phyloP scores from a whole-genome alignment of 1,139 yeast species.

The Schwanniomyces etchellsii region DNA sequence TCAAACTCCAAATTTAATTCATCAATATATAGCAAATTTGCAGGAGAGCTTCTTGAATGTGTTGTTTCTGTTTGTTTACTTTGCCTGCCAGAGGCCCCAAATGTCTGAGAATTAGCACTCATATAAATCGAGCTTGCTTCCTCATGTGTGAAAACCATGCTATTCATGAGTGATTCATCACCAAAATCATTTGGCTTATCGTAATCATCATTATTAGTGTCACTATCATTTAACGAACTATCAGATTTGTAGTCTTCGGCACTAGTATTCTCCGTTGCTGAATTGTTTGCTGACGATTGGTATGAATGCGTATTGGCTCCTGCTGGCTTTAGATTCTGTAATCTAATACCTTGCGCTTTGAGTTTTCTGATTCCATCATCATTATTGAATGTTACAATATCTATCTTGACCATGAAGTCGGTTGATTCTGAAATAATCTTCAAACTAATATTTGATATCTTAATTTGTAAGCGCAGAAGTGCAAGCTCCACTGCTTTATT shows the following conservation, averaged over 20 bases:
- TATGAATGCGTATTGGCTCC: conserved; percentile 11
- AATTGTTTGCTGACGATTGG: conserved; percentile 11
- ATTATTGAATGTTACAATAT: conserved; percentile 33
- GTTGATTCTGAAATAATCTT: conserved; percentile 48
- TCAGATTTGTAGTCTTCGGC: conserved; percentile 5
- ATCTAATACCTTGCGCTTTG: conserved; percentile 29
- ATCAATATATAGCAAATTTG: conserved; percentile 19
- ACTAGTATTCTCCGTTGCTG: conserved; percentile 8
- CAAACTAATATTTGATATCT: conserved; percentile 37
- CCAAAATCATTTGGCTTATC: conserved; percentile 28
- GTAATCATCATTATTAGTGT: conserved; percentile 16
- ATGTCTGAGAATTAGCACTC: conserved; percentile 65
- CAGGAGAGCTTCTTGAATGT: conserved; percentile 6
- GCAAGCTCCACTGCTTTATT: conserved; percentile 66
- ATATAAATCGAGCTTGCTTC: conserved; percentile 72
- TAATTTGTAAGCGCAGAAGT: conserved; percentile 52
- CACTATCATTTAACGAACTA: conserved; percentile 7
- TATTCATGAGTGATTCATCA: conserved; percentile 46
- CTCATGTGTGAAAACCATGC: conserved; percentile 62
- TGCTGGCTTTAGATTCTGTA: conserved; percentile 33
- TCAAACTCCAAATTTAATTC: conserved; percentile 38
- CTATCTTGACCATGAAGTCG: conserved; percentile 39
- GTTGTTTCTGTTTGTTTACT: conserved; percentile 7
- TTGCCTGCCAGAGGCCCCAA: conserved; percentile 11
- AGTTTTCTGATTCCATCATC: conserved; percentile 44